These are phyloP conservation scores for Aspergillus ochraceus DNA, from an alignment of 2,329 filamentous ascomycete genomes.

Conservation along the genomic window DNA sequence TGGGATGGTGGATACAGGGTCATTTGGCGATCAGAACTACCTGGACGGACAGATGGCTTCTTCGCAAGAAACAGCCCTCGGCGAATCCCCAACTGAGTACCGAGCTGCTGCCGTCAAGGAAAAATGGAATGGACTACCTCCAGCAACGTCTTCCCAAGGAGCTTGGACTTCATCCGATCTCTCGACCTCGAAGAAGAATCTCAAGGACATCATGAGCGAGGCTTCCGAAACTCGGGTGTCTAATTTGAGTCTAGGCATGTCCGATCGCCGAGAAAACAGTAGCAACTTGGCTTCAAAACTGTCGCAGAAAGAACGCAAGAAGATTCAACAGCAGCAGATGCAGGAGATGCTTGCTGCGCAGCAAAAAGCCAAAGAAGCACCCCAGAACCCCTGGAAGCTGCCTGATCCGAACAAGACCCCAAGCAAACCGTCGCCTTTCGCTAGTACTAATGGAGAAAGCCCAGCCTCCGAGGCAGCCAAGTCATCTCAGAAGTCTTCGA, in stretches of 20 bases:
- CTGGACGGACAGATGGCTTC: constrained; percentile 32
- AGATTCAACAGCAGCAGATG: constrained; percentile 67
- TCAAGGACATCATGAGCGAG: constrained; percentile 75
- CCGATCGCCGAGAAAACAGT: constrained; percentile 45
- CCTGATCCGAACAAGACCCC: constrained; percentile 17
- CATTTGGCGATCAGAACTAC: constrained; percentile 26
- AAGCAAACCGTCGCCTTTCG: constrained; percentile 32
- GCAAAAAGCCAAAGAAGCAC: constrained; percentile 35
- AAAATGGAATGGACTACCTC: constrained; percentile 26
- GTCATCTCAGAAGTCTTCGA: constrained; percentile 44
- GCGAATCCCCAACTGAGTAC: constrained; percentile 27
- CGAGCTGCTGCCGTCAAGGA: constrained; percentile 19
- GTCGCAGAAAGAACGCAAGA: constrained; percentile 91
- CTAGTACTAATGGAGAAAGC: constrained; percentile 31
- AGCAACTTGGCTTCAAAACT: constrained; percentile 58
- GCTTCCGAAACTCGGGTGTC: constrained; percentile 53
- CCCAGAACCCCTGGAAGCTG: constrained; percentile 65
- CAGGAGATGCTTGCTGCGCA: constrained; percentile 42
- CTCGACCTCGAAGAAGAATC: constrained; percentile 64
- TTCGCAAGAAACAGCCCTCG: constrained; percentile 15
- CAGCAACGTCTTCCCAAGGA: constrained; percentile 32
- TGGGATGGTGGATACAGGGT: constrained; percentile 27
- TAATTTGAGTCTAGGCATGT: constrained; percentile 54
- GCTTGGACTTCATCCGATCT: constrained; percentile 59
- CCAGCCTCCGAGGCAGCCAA: constrained; percentile 21